Evolutionary conservation across 768 basidiomycete species (phyloP), one percentile per base, ranked within the genome.

Genomic region (Boletus huronensis): DNA sequence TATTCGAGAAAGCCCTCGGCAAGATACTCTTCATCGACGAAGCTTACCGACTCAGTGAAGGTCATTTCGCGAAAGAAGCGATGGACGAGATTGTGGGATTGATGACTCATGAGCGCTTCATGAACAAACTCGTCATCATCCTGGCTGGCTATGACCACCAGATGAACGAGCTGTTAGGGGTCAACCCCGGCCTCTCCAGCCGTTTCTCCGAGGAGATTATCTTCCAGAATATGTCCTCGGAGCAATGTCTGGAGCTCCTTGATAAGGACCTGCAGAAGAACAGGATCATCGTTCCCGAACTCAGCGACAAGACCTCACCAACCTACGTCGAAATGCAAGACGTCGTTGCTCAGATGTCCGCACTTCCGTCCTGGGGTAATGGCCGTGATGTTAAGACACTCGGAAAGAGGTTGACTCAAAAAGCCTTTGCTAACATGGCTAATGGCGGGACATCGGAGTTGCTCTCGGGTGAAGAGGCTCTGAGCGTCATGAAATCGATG

Each of bases 21-120:
- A 78, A 79, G 52, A 83, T 89, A 3, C 76, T 88, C 5, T 88
- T 89, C 70, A 76, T 88, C 44, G 87, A 88, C 52, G 87, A 89
- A 60, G 87, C 87, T 0, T 89, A 89, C 60, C 75, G 85, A 11
- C 71, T 89, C 25, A 70, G 75, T 9, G 76, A 83, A 50, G 85
- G 85, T 1, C 80, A 72, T 6, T 89, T 87, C 58, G 84, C 85
- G 2, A 78, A 86, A 61, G 87, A 89, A 62, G 87, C 88, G 11
- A 78, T 87, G 36, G 88, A 89, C 61, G 87, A 89, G 59, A 64
- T 89, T n/a, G 87, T 88, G 6, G 79, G 80, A 6, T 61, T 83
- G 14, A 72, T 88, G 55, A 88, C 87, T 2, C 72, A 84, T 41
- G 79, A 82, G 4, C 72, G 69, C 26, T 88, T 76, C 73, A 75